Base-by-base conservation (phyloP, 2,329 filamentous ascomycete genomes). In the Apiospora phragmitis region DNA sequence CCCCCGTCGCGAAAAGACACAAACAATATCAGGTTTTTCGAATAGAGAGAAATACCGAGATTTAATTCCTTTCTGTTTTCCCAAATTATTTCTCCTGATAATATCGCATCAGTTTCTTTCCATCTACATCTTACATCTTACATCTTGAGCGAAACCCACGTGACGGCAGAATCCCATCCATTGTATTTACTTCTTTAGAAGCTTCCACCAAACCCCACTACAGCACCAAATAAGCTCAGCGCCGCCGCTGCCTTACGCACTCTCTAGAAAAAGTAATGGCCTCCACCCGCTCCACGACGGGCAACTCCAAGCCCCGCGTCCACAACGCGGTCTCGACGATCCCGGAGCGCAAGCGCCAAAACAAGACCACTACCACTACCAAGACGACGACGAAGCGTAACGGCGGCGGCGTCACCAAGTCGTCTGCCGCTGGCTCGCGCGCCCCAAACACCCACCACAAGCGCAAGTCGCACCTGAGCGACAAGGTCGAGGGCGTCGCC, bases 401-500 rank as follows among this genome's bases (percentile, higher is more conserved):
- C 55, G 67, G 62, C 49, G 35, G 70, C 73, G 70, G 71, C 47
- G 74, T 72, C 21, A 71, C 74, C 65, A 74, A 69, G 32, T 76
- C 38, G n/a, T n/a, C 75, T 69, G 70, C 70, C 9, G 71, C 74
- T 7, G 51, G 51, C 8, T n/a, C 55, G 7, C 38, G 42, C 38
- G 65, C 38, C 24, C 72, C 76, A 1, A 73, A 72, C 62, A 74
- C 73, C 42, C 76, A 77, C 70, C 76, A 78, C 71, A 76, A 78
- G 73, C 76, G 76, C 47, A 76, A 78, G 74, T 73, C 75, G 16
- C 74, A 75, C 68, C 71, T 77, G 12, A 72, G 70, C 67, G 76
- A 78, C 71, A 78, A 78, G 74, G 70, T 77, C 69, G 72, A 70
- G 67, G 76, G 76, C 43, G 76, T 72, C 51, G 74, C 72, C 55